A percentile compares a stretch with the other conserved stretches of the same genome.
phyloP scores from a whole-genome alignment of 371 early-diverging fungal genomes.

The Syncephalastrum monosporum region DNA sequence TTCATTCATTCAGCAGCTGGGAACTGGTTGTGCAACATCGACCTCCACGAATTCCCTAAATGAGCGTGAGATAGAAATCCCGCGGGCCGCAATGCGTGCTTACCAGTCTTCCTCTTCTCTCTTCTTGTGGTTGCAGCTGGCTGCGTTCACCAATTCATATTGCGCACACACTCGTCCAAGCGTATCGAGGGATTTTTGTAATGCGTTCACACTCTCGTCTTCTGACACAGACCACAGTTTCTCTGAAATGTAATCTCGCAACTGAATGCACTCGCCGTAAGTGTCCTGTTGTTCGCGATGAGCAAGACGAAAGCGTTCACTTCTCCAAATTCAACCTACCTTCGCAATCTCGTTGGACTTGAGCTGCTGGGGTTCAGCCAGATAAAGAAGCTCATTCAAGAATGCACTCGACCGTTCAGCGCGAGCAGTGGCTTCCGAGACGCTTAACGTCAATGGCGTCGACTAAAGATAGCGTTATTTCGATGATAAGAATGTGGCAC shows the following conservation, averaged over 20 bases:
- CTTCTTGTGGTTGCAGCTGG: background rate
- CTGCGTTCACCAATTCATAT: slow-evolving; percentile 35
- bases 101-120: slow-evolving; percentile 21
- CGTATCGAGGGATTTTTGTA: slow-evolving; percentile 34
- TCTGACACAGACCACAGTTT: slow-evolving; percentile 43
- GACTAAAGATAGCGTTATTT: slow-evolving; percentile 11
- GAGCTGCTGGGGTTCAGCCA: slow-evolving; percentile 36
- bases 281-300: slow-evolving; percentile 25
- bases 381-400: slow-evolving; percentile 28
- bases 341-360: slow-evolving; percentile 36
- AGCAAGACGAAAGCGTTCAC: background rate
- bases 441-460: slow-evolving; percentile 23
- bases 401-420: slow-evolving; percentile 30
- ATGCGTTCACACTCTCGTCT: slow-evolving; percentile 26
- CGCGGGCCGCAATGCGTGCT: background rate
- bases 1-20: no score
- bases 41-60: no score
- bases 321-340: slow-evolving; percentile 16
- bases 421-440: slow-evolving; percentile 31
- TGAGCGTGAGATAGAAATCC: no score
- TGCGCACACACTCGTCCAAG: slow-evolving; percentile 20
- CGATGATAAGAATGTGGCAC: no score
- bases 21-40: no score
- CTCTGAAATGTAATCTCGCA: slow-evolving; percentile 41
- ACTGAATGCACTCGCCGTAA: slow-evolving; percentile 35